Percentiles rank a stretch among this genome's conserved stretches.
These are phyloP conservation scores for Penicillium palitans DNA, from an alignment of 2,329 filamentous ascomycete species.

Conservation along the genomic window DNA sequence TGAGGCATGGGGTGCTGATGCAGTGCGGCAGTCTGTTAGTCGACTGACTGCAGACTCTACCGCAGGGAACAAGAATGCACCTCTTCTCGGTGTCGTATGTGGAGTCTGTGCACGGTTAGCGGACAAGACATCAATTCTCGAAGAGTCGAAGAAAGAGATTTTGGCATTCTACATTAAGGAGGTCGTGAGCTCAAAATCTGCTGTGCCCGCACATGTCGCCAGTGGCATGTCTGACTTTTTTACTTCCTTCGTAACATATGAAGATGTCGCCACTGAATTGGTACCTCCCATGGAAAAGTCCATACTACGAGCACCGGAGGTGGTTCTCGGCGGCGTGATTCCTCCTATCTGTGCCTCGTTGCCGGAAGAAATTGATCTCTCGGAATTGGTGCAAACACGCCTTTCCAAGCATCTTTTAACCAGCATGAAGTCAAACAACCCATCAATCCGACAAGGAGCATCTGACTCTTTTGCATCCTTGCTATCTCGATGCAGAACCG, in stretches of 20 bases:
- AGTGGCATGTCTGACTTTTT: constrained; percentile 81
- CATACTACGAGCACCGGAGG: constrained; percentile 83
- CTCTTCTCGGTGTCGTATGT: constrained; percentile 80
- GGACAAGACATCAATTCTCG: constrained; percentile 62
- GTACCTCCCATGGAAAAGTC: constrained; percentile 85
- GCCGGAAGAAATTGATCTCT: constrained; percentile 71
- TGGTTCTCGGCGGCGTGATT: constrained; percentile 78
- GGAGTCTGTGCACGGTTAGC: constrained; percentile 77
- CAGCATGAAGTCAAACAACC: constrained; percentile 87
- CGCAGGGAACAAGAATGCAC: constrained; percentile 67
- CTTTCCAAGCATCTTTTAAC: constrained; percentile 85
- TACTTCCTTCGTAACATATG: constrained; percentile 65
- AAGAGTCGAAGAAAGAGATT: constrained; percentile 68
- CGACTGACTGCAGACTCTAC: constrained; percentile 68
- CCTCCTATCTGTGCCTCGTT: constrained; percentile 71
- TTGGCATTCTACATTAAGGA: constrained; percentile 84
- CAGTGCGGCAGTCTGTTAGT: constrained; percentile 63
- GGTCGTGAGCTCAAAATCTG: constrained; percentile 73
- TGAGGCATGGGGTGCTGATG: constrained; percentile 58
- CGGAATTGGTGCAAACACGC: constrained; percentile 67
- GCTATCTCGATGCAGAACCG: constrained; percentile 62
- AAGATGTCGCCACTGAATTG: constrained; percentile 74
- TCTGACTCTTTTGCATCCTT: constrained; percentile 71
- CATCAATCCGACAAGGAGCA: constrained; percentile 71
- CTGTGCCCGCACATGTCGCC: constrained; percentile 70